Evolutionary conservation across 441 rosid species (phyloP), one percentile per base, ranked within the genome.

Genomic region (Gossypium davidsonii): DNA sequence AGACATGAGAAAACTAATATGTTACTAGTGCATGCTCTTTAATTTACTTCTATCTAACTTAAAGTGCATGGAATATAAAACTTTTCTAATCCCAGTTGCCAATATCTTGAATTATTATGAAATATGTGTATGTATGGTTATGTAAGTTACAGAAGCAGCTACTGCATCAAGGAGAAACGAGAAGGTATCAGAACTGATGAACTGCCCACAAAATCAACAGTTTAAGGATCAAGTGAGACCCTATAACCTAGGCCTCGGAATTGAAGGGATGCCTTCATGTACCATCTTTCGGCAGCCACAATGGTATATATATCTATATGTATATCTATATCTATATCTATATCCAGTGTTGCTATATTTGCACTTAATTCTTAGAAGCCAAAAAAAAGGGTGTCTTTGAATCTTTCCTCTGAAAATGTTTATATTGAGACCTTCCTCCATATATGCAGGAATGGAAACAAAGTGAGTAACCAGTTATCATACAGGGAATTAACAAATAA

Each of bases 91-190:
- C 14, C 62, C 7, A 57, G 15, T 57, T 57, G 62, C 34, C 31
- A 57, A 23, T 12, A 51, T 51, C 18, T 51, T 14, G 9, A 57
- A 57, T 11, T 57, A 10, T 4, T 25, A 57, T 23, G 34, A 53
- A 17, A 6, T 17, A 53, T 53, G 21, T 18, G 58, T 18, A 10
- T 56, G 61, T 56, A 20, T 21, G 61, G 61, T 56, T 56, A 26
- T 57, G 31, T 28, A 62, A n/a, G 39, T 74, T 69, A 73, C 81
- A 85, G 85, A 77, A 77, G 82, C 80, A 31, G 75, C 78, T 2
- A 2, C 44, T 20, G 73, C 74, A 34, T 79, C 74, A 23, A 81
- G 74, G 75, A 76, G 70, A 60, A 52, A 79, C 15, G 71, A 14
- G 6, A 66, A 49, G 57, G 72, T 60, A 6, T 2, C 42, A 4